These are phyloP conservation scores for Tympanopsis confertula DNA, from an alignment of 2,329 filamentous ascomycete species.

Conservation along the genomic window DNA sequence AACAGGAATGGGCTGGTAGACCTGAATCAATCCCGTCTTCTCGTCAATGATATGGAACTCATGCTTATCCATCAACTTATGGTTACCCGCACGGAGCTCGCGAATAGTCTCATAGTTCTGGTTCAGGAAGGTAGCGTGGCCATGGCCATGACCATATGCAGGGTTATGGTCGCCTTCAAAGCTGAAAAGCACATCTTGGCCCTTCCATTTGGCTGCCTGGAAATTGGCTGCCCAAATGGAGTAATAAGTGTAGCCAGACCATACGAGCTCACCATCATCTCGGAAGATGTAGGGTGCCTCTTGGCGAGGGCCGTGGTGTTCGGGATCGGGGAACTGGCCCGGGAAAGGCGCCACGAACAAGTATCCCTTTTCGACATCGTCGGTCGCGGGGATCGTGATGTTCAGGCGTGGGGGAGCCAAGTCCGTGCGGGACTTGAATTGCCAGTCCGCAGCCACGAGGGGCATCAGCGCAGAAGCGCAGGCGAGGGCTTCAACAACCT, in stretches of 20 bases:
- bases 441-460: slow-evolving; percentile 24
- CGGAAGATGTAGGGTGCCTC: slow-evolving; percentile 42
- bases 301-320: slow-evolving; percentile 33
- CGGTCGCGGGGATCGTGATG: slow-evolving; percentile 28
- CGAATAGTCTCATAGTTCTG: slow-evolving; percentile 40
- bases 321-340: slow-evolving; percentile 20
- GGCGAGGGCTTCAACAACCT: not conserved
- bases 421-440: slow-evolving; percentile 32
- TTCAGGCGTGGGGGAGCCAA: slow-evolving; percentile 30
- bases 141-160: slow-evolving; percentile 38
- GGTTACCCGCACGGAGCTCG: slow-evolving; percentile 36
- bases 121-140: slow-evolving; percentile 38
- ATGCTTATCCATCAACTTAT: slow-evolving; percentile 38
- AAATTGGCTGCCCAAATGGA: slow-evolving; percentile 42
- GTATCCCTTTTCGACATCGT: slow-evolving; percentile 26
- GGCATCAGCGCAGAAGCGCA: not conserved
- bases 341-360: slow-evolving; percentile 29
- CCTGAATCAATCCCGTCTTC: slow-evolving; percentile 37
- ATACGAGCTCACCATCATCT: slow-evolving; percentile 40
- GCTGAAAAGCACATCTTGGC: slow-evolving; percentile 36
- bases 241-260: slow-evolving; percentile 41
- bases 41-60: slow-evolving; percentile 42
- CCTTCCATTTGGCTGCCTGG: slow-evolving; percentile 34
- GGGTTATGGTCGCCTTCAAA: slow-evolving; percentile 42
- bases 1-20: slow-evolving; percentile 35